phyloP scores from a whole-genome alignment of 1,284 basidiomycete species.

The Golubevia pallescens region DNA sequence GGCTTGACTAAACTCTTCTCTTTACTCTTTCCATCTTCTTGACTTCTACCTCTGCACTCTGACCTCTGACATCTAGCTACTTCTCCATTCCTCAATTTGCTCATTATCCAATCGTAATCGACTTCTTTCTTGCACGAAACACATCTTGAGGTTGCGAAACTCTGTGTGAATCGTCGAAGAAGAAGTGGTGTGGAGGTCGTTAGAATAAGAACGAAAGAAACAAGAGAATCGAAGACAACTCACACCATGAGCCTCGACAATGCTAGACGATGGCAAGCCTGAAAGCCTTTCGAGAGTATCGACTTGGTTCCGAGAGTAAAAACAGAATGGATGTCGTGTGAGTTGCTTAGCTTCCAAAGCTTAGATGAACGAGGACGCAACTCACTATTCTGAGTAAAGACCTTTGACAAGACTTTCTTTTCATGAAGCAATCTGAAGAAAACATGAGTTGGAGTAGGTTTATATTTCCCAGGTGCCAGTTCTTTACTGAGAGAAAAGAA shows the following conservation, averaged over 20 bases:
- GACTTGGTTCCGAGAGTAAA: constrained; percentile 68
- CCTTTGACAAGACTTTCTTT: constrained; percentile 74
- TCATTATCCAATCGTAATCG: constrained; percentile 36
- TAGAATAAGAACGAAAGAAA: neutral
- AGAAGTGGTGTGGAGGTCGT: too few relatives aligned
- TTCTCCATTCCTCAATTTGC: constrained; percentile 31
- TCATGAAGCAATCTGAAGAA: constrained; percentile 80
- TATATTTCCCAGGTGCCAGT: constrained; percentile 83
- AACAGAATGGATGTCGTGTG: neutral
- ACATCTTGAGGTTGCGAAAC: constrained; percentile 48
- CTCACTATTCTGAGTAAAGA: constrained; percentile 74
- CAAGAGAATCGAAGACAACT: constrained; percentile 70
- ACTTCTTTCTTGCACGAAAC: constrained; percentile 36
- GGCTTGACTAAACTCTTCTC: constrained; percentile 51
- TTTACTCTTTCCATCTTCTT: constrained; percentile 10
- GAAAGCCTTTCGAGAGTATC: constrained; percentile 89
- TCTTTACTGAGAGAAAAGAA: constrained; percentile 72
- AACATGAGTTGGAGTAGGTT: constrained; percentile 86
- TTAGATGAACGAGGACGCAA: neutral
- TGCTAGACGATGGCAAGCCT: constrained; percentile 75
- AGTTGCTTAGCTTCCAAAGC: neutral
- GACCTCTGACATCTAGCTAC: constrained; percentile 41
- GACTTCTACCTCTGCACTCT: constrained; percentile 12
- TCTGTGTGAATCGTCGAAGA: constrained; percentile 78
- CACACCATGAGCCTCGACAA: constrained; percentile 93